Base-by-base conservation (phyloP, 2,329 filamentous ascomycete genomes). In the Sporothrix pallida region DNA sequence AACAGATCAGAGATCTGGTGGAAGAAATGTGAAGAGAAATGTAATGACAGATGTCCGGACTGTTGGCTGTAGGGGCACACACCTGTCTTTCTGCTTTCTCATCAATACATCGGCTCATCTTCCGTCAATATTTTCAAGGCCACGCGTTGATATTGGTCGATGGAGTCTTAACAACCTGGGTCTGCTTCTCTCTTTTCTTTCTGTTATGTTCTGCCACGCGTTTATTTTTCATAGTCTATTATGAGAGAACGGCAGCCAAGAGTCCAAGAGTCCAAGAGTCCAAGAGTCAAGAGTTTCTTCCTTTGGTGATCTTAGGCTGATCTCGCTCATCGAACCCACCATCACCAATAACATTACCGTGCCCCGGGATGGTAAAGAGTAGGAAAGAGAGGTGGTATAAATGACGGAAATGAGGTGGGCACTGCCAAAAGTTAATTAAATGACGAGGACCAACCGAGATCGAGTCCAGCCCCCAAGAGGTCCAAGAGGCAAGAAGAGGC, bases 291-390 rank as follows among this genome's bases (percentile, higher is more conserved):
- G 31, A 37, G 31, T 37, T 46, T 46, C 37, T 46, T 50, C 10
- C 13, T 1, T 37, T 37, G 31, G 63, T 7, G 20, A 67, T 67
- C 63, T 67, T 50, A 67, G 44, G 63, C 63, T 67, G 44, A 50
- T 67, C 2, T 67, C 63, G 13, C 31, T n/a, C 26, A 17, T 60
- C 13, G 56, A 60, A 37, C 26, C 56, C 13, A 60, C 56, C 56
- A 37, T 5, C 31, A 37, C 31, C 31, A 37, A 37, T 37, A 37
- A 37, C 31, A 60, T 60, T 60, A 37, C 23, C 56, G 26, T 60
- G 26, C 56, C 56, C 56, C 56, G 23, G 56, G 26, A 26, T 26
- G 26, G 17, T 37, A 37, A 37, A 37, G 31, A 37, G 31, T 37
- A 3, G 5, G 23, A 26, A 3, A 26, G 23, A 26, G 23, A 26